Evolutionary conservation across 371 early-diverging fungal genomes (phyloP), one percentile per base, ranked within the genome.

Genomic region (Haplosporangium sp.): DNA sequence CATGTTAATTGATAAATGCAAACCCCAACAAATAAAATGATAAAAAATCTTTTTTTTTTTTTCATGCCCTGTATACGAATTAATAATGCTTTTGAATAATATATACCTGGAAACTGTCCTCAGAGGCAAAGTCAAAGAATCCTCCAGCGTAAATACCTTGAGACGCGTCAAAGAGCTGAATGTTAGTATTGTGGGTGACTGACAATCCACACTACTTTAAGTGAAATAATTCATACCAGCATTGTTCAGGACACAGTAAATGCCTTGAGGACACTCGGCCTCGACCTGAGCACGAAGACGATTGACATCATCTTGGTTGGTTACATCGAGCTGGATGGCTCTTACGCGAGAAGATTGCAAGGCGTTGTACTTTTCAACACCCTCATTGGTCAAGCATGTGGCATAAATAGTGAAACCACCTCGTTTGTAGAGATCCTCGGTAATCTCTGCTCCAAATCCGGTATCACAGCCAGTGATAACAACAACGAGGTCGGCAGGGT

Each of bases 171-270:
- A 11, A 47, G 15, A 27, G 2, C n/a, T 37, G 10, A 15, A 15
- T 17, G 17, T 20, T 27, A 57, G 42, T 19, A n/a, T 8, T 52
- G 17, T 35, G 44, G 19, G 42, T 45, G 38, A 52, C 20, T 37
- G n/a, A 13, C 3, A 19, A 55, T 17, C 35, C 40, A 40, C 44
- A 61, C n/a, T 11, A 17, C 7, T n/a, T 39, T 19, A 35, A n/a
- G 17, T n/a, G 35, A 1, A 57, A 9, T 7, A 35, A 17, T 44
- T 35, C 20, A 44, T 78, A 78, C 81, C 81, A 15, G 81, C 81
- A 20, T 81, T 81, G 69, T 81, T 81, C 34, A 81, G 53, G 65
- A 81, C 69, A 67, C 75, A 74, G 56, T 74, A 81, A 61, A 81
- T 69, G 19, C 81, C 81, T 45, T 81, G 81, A 8, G 81, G 81